Evolutionary conservation across 805 yeast genomes (phyloP), one percentile per base, ranked within the genome.

Genomic region (Metschnikowia orientalis): DNA sequence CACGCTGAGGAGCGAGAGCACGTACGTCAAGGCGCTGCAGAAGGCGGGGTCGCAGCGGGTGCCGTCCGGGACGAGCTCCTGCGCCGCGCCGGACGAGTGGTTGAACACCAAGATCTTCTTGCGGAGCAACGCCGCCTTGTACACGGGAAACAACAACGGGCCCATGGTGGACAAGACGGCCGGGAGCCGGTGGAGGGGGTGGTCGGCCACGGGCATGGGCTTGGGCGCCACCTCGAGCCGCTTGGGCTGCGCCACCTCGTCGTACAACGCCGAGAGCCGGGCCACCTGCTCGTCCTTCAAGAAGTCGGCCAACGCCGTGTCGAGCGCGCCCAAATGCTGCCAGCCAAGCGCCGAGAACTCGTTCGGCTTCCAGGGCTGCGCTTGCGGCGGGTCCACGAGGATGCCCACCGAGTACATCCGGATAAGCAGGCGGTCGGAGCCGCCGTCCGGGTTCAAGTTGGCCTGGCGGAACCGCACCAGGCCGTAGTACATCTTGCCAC

Each of bases 351-450:
- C 56, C 41, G 39, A 38, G 51, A 67, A 33, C 50, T 55, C 47
- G 59, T 63, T 15, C 63, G 72, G 43, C 50, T 59, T 73, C 77
- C 72, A 39, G 34, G 29, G 30, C 28, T 28, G 26, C 17, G 42
- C 45, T 31, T 51, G 23, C 23, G 47, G 23, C 7, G 72, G 73
- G 37, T 76, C 77, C 11, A 75, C 61, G 13, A 81, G 54, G 1
- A 81, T 56, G 0, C 88, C 89, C 7, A 82, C 50, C 2, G 88
- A 75, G 47, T 67, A 81, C 78, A 82, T 73, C 42, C 67, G 67
- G 17, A 80, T 75, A 21, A 69, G 45, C 20, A 34, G 44, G 9
- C 69, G 44, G 40, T 51, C 47, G 20, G 32, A 26, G 23, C 32
- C 35, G 13, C 35, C 42, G 10, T 26, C 37, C 8, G 23, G 28